Percentiles rank a stretch among this genome's conserved stretches.
Conservation (phyloP, 768 basidiomycete genomes). For the Asterophora parasitica region DNA sequence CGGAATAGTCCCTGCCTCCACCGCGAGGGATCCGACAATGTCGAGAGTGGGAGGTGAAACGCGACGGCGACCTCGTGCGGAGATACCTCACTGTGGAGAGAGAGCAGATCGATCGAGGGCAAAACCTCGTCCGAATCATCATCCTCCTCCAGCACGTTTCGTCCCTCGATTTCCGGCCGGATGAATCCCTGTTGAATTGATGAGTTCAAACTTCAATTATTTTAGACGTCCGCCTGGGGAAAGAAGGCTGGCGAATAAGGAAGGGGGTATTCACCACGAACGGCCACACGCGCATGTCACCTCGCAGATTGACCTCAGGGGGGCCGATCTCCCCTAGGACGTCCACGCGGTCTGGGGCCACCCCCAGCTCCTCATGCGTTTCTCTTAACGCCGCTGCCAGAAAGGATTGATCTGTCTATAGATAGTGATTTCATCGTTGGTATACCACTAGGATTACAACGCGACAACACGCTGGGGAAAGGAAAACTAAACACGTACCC, state of each 20-base stretch:
- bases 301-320: conserved; percentile 50
- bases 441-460: neutral
- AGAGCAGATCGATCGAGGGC: conserved; percentile 53
- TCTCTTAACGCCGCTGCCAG: conserved; percentile 63
- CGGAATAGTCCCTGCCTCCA: conserved; percentile 53
- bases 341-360: conserved; percentile 55
- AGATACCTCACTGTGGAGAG: conserved; percentile 42
- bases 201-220: conserved; percentile 8
- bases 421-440: neutral
- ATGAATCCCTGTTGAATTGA: conserved; percentile 35
- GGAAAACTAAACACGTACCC: conserved; percentile 32
- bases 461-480: neutral
- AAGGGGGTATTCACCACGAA: conserved; percentile 53
- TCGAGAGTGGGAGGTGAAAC: conserved; percentile 67
- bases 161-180: conserved; percentile 18
- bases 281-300: conserved; percentile 67
- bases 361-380: conserved; percentile 69
- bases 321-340: conserved; percentile 64
- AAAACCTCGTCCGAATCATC: conserved; percentile 29
- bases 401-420: conserved; percentile 48
- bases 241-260: neutral
- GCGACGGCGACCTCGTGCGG: conserved; percentile 60
- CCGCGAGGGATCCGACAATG: conserved; percentile 42
- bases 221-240: neutral
- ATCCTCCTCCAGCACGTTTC: conserved; percentile 27